Evolutionary conservation across 192 early-diverging fungal species (phyloP).

Genomic region (Chytriomyces confervae): DNA sequence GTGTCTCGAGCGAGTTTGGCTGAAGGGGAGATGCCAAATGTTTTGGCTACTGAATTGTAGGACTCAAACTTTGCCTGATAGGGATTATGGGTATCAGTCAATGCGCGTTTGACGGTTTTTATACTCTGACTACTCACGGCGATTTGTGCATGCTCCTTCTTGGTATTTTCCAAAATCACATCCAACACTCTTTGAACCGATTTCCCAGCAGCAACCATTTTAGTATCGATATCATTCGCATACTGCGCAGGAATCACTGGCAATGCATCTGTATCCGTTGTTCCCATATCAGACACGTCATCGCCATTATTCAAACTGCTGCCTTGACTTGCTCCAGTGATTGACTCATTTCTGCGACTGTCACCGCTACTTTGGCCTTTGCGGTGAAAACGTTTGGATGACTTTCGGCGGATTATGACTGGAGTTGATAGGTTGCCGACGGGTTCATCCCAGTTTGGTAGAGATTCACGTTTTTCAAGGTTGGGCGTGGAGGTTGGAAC

Average conservation of each 20-base stretch:
- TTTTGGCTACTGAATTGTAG: not conserved
- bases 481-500: not conserved
- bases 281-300: not conserved
- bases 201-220: not conserved
- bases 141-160: not conserved
- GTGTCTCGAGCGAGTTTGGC: not conserved
- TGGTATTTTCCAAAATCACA: not conserved
- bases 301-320: not conserved
- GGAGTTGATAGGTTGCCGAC: not conserved
- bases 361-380: not conserved
- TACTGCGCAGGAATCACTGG: not conserved
- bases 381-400: not conserved
- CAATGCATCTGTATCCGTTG: not conserved
- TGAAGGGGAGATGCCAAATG: not conserved
- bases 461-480: not conserved
- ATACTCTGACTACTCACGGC: not conserved
- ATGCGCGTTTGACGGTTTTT: not conserved
- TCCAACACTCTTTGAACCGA: not conserved
- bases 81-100: not conserved
- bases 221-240: not conserved
- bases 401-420: constrained; percentile 9
- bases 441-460: not conserved
- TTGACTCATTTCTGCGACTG: not conserved
- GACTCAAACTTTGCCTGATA: not conserved
- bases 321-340: not conserved